Evolutionary conservation across 2,329 filamentous ascomycete species (phyloP).

Genomic region (Cladosporium sphaerospermum): DNA sequence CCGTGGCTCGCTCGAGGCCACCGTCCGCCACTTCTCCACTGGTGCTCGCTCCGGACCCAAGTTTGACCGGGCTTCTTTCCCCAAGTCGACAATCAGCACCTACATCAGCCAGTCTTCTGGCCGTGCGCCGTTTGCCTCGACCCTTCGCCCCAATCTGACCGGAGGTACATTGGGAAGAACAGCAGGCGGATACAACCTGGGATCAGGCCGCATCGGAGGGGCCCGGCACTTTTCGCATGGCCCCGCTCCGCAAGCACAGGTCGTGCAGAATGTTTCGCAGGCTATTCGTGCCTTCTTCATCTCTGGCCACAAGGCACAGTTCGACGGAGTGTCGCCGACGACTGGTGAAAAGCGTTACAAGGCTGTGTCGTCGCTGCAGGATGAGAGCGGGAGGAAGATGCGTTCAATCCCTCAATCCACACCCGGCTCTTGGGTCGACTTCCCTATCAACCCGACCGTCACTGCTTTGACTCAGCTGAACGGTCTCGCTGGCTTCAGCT

Average conservation of each 20-base stretch:
- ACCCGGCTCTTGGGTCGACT: constrained; percentile 82
- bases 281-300: constrained; percentile 87
- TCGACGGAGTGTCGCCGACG: constrained; percentile 64
- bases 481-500: constrained; percentile 49
- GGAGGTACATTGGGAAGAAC: constrained; percentile 78
- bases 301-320: constrained; percentile 82
- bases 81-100: constrained; percentile 50
- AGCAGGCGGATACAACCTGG: constrained; percentile 76
- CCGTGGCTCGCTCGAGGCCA: constrained; percentile 38
- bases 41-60: constrained; percentile 34
- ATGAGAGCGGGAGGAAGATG: constrained; percentile 65
- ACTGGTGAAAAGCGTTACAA: constrained; percentile 75
- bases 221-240: constrained; percentile 85
- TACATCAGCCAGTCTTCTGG: constrained; percentile 60
- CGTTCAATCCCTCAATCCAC: constrained; percentile 49
- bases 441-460: constrained; percentile 79
- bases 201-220: constrained; percentile 60
- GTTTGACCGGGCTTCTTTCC: constrained; percentile 48
- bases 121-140: constrained; percentile 78
- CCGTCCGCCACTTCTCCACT: constrained; percentile 49
- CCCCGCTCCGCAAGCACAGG: constrained; percentile 77
- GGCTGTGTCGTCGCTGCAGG: constrained; percentile 65
- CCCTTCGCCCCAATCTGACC: constrained; percentile 85
- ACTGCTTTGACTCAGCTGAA: constrained; percentile 75
- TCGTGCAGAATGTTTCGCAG: constrained; percentile 90